Evolutionary conservation across 2,329 filamentous ascomycete genomes (phyloP).

Genomic region (Diaporthe citrichinensis): DNA sequence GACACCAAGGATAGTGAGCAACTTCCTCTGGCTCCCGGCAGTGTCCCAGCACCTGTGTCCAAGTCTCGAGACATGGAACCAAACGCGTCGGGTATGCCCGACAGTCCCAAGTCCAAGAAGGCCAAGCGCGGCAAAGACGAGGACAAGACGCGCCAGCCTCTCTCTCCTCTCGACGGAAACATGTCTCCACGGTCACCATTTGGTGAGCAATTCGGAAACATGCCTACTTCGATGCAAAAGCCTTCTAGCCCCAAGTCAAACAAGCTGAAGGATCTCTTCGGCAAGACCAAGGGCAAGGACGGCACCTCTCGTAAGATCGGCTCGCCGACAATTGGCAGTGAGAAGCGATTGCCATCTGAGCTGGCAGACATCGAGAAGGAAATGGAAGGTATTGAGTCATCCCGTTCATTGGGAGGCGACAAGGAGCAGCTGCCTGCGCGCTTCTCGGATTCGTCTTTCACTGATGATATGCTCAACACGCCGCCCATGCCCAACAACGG

Average conservation of each 20-base stretch:
- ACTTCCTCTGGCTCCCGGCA: background rate
- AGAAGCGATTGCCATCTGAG: background rate
- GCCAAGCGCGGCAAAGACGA: slow-evolving; percentile 4
- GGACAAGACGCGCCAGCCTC: slow-evolving; percentile 9
- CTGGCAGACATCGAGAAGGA: slow-evolving; percentile 17
- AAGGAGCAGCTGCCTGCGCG: background rate
- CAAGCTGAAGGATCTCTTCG: slow-evolving; percentile 9
- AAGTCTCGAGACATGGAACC: background rate
- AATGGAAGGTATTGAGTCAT: background rate
- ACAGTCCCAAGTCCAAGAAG: slow-evolving; percentile 9
- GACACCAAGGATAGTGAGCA: background rate
- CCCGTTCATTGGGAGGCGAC: background rate
- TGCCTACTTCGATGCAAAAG: background rate
- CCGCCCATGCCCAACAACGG: background rate
- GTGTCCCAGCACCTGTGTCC: background rate
- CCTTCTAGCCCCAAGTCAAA: slow-evolving; percentile 2
- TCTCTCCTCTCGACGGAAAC: slow-evolving; percentile 14
- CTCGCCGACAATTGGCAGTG: background rate
- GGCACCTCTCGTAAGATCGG: background rate
- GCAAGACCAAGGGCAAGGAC: slow-evolving; percentile 24
- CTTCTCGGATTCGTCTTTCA: background rate
- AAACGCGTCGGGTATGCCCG: background rate
- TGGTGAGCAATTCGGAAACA: background rate
- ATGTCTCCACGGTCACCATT: background rate
- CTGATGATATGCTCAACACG: slow-evolving; percentile 7